Percentiles rank a stretch among this genome's conserved stretches.
phyloP scores from a whole-genome alignment of 2,329 filamentous ascomycete species.

The Cladorrhinum sp. region DNA sequence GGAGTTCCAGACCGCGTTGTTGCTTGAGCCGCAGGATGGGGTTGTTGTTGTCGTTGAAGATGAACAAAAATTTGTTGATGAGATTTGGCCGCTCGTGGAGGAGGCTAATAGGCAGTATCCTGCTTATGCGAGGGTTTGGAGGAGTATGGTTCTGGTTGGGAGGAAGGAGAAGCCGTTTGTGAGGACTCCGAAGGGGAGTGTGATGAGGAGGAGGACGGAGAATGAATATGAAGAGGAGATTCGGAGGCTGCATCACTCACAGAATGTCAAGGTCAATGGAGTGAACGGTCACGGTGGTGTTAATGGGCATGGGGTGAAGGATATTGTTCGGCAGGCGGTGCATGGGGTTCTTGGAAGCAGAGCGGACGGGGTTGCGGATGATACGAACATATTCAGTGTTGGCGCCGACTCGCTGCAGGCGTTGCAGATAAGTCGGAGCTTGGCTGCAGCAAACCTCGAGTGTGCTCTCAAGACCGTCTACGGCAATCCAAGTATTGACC shows the following conservation, averaged over 20 bases:
- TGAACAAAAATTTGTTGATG: too few species aligned
- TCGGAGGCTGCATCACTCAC: slow-evolving; percentile 2
- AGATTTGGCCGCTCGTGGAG: slow-evolving; percentile 1
- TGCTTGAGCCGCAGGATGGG: slow-evolving; percentile 13
- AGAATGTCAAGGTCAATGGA: neutral
- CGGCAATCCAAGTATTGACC: slow-evolving; percentile 7
- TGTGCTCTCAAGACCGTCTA: slow-evolving; percentile 7
- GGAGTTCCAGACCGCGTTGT: slow-evolving; percentile 11
- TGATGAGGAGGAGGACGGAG: slow-evolving; percentile 9
- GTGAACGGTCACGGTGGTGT: neutral
- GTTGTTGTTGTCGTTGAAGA: neutral
- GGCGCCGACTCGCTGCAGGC: slow-evolving; percentile 14
- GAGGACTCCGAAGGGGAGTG: slow-evolving; percentile 11
- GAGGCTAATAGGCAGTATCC: slow-evolving; percentile 12
- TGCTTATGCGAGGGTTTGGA: slow-evolving; percentile 10
- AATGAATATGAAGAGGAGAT: slow-evolving; percentile 14
- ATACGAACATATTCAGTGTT: slow-evolving; percentile 3
- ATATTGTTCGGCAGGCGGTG: neutral
- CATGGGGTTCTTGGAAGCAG: neutral
- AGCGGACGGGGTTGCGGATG: neutral
- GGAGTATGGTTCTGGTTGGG: slow-evolving; percentile 8
- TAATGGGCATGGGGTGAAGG: neutral
- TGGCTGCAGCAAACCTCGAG: neutral
- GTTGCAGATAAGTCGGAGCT: slow-evolving; percentile 6
- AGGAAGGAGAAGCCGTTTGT: slow-evolving; percentile 12